These are phyloP conservation scores for Candida wancherniae DNA, from an alignment of 805 yeast species.

Conservation along the genomic window DNA sequence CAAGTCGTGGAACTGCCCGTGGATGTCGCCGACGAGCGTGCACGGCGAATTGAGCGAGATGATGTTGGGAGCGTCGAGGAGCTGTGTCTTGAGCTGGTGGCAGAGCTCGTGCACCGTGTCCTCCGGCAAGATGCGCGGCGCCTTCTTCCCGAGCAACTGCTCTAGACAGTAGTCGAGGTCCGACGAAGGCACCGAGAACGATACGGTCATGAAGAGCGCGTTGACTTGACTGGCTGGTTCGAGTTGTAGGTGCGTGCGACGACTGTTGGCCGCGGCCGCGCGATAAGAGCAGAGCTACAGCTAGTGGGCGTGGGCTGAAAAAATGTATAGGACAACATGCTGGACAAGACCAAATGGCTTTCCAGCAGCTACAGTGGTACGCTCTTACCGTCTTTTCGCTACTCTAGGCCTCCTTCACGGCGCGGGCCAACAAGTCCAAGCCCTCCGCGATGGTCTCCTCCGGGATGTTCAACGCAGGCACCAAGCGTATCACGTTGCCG, in stretches of 20 bases:
- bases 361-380: no score
- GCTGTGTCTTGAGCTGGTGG: slow-evolving; percentile 67
- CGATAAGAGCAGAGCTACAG: no score
- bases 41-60: slow-evolving; percentile 82
- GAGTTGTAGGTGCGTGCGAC: slow-evolving; percentile 2
- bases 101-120: slow-evolving; percentile 36
- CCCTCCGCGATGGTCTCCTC: slow-evolving; percentile 69
- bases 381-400: no score
- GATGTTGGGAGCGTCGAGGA: slow-evolving; percentile 79
- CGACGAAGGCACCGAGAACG: slow-evolving; percentile 27
- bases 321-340: no score
- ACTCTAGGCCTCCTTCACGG: slow-evolving; percentile 32
- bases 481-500: slow-evolving; percentile 81
- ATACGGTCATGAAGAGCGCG: slow-evolving; percentile 28
- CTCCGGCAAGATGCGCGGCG: slow-evolving; percentile 40
- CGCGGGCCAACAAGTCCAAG: slow-evolving; percentile 58
- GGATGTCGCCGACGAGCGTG: slow-evolving; percentile 95
- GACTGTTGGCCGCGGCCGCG: no score
- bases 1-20: slow-evolving; percentile 93
- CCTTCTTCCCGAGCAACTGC: slow-evolving; percentile 36
- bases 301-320: no score
- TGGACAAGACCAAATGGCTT: no score
- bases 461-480: slow-evolving; percentile 86
- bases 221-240: neutral
- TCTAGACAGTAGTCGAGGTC: slow-evolving; percentile 42